These are phyloP conservation scores for Chrysoporthe puriensis DNA, from an alignment of 2,329 filamentous ascomycete genomes.

Conservation along the genomic window DNA sequence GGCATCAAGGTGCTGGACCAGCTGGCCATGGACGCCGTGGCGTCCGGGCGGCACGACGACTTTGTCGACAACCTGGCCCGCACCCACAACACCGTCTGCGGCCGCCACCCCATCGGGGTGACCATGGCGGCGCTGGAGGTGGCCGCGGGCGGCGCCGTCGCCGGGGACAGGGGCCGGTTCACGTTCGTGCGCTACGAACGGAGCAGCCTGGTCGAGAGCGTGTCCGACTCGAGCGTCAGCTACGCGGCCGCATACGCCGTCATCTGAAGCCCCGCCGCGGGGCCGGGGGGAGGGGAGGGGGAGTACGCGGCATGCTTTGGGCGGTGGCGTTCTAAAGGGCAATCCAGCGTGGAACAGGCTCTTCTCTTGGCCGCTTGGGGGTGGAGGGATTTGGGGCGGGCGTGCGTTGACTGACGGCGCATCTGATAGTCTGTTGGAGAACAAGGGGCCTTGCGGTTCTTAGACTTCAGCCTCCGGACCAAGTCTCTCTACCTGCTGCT, in stretches of 20 bases:
- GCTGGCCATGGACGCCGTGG: constrained; percentile 81
- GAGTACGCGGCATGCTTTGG: background rate
- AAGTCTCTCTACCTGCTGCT: background rate
- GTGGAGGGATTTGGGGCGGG: no score
- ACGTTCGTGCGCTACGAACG: constrained; percentile 85
- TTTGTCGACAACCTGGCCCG: constrained; percentile 71
- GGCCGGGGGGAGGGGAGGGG: background rate
- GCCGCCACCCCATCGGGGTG: constrained; percentile 91
- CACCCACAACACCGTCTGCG: constrained; percentile 92
- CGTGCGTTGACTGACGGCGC: background rate
- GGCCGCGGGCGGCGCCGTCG: constrained; percentile 35
- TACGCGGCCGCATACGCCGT: constrained; percentile 92
- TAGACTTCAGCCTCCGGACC: background rate
- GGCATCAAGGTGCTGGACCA: constrained; percentile 82
- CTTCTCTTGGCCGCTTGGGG: no score
- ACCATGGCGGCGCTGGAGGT: constrained; percentile 83
- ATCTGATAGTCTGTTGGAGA: background rate
- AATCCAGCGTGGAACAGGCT: background rate
- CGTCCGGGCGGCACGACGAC: constrained; percentile 69
- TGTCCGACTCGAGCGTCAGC: constrained; percentile 84
- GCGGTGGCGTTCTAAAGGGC: background rate
- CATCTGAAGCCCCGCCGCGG: constrained; percentile 47
- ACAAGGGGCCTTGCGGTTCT: background rate
- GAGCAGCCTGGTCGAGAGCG: constrained; percentile 72
- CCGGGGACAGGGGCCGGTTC: constrained; percentile 63